These are phyloP conservation scores for Xanthoconium stramineum DNA, from an alignment of 768 basidiomycete species.

Conservation along the genomic window DNA sequence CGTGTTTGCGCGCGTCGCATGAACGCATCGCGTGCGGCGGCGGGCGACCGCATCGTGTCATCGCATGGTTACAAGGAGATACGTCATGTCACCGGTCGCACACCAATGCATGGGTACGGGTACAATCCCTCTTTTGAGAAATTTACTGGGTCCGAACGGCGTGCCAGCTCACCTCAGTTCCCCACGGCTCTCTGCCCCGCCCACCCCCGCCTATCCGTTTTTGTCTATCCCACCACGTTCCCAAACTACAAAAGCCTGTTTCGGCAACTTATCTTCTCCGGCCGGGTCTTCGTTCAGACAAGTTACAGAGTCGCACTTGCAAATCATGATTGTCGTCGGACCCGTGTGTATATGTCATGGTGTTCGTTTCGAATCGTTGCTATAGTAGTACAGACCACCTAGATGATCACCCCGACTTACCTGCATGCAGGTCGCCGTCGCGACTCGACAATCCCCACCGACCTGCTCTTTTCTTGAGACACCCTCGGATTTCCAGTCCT, in stretches of 20 bases:
- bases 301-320: background rate
- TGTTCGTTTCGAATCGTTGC: conserved; percentile 21
- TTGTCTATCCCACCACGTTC: conserved; percentile 8
- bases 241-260: background rate
- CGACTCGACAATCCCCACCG: background rate
- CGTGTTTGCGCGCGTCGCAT: conserved; percentile 52
- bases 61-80: conserved; percentile 18
- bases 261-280: background rate
- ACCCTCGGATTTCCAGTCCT: no score
- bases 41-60: background rate
- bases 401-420: background rate
- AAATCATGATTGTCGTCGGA: conserved; percentile 17
- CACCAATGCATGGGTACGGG: no score
- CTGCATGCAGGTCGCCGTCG: background rate
- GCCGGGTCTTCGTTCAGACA: background rate
- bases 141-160: conserved; percentile 4
- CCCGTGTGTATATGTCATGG: background rate
- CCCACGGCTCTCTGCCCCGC: background rate
- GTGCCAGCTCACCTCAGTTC: conserved; percentile 16
- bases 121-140: background rate
- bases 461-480: background rate
- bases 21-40: conserved; percentile 9
- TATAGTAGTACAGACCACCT: conserved; percentile 8
- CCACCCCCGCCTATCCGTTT: conserved; percentile 3
- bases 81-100: background rate